These are phyloP conservation scores for Coemansia sp. DNA, from an alignment of 192 early-diverging fungal genomes.

Conservation along the genomic window DNA sequence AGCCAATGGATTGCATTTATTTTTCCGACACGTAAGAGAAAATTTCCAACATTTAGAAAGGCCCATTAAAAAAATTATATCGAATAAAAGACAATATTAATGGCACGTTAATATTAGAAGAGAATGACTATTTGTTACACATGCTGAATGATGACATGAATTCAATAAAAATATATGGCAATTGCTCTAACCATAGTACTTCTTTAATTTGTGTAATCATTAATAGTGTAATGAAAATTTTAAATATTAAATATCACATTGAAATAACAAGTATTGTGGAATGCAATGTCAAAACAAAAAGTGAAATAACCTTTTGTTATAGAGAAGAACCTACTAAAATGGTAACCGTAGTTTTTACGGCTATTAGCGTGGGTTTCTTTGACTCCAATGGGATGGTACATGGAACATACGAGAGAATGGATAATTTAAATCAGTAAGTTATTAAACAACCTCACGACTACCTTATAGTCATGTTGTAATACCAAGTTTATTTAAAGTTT, in stretches of 20 bases:
- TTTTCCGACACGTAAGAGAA: too few relatives aligned
- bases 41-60: too few relatives aligned
- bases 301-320: not conserved
- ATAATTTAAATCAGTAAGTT: not conserved
- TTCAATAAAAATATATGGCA: constrained; percentile 5
- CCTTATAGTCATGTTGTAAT: not conserved
- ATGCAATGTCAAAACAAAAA: not conserved
- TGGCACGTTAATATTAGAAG: too few relatives aligned
- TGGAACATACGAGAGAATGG: not conserved
- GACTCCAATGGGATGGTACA: not conserved
- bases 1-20: too few relatives aligned
- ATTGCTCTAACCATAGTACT: too few relatives aligned
- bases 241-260: too few relatives aligned
- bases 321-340: not conserved
- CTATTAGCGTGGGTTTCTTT: not conserved
- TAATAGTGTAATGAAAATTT: too few relatives aligned
- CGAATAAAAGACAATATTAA: too few relatives aligned
- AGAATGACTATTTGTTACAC: too few relatives aligned
- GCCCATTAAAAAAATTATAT: too few relatives aligned
- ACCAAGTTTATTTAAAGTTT: not conserved
- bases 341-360: not conserved
- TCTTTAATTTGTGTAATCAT: too few relatives aligned
- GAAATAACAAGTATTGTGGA: too few relatives aligned
- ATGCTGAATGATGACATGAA: not conserved
- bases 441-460: not conserved